Evolutionary conservation across 768 basidiomycete genomes (phyloP), one percentile per base, ranked within the genome.

Genomic region (Leccinellum albellum): DNA sequence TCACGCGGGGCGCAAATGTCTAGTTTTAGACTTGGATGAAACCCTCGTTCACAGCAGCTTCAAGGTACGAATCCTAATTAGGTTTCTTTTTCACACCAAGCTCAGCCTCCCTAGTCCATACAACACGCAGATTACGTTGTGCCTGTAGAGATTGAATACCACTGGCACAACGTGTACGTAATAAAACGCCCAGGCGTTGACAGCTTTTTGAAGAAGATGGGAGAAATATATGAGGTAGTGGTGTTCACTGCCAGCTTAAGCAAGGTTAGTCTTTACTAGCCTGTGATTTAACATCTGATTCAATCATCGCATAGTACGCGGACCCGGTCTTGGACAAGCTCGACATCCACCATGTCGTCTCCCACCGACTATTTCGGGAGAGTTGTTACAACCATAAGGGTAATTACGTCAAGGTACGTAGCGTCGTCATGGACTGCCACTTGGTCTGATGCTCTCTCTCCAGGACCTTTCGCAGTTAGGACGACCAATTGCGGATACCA

Each of bases 381-480:
- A 96, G 92, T 69, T 99, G 97, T 74, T 98, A 98, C 72, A 98
- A 97, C 70, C 97, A 98, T 76, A 91, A 90, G 74, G 96, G 96
- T 44, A 98, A 96, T 76, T 99, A 98, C 72, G 96, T 99, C 75
- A 99, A 99, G 85, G 95, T 94, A 57, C 42, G 79, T 61, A 20
- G 8, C 15, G 24, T n/a, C 20, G 45, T 31, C 51, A 32, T n/a
- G 32, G 40, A 28, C 15, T 10, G 14, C 28, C 42, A 24, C 21
- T 13, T 15, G 14, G 28, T 54, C 54, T 65, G 26, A 61, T 20
- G 12, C 33, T 55, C 12, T 50, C 12, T 50, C n/a, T 51, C n/a
- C 65, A 98, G 94, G 96, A 99, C 73, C 79, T 99, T 33, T 99
- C 97, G 21, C 97, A 98, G 75, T 81, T 99, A 53, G 97, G 97